phyloP scores from a whole-genome alignment of 2,329 filamentous ascomycete species.

The Ilyonectria robusta region DNA sequence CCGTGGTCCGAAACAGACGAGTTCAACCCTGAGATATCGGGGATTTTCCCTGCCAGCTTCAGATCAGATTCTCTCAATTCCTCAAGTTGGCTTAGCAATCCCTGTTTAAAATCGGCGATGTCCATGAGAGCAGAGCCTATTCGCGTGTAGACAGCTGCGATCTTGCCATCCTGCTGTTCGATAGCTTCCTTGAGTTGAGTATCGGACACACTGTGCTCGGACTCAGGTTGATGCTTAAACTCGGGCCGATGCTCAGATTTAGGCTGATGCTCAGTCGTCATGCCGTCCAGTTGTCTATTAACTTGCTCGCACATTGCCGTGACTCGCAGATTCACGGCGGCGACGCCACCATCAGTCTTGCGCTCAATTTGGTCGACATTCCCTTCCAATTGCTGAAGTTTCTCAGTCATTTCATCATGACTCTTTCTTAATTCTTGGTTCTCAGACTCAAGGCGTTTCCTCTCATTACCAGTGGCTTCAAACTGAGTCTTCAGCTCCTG shows the following conservation, averaged over 20 bases:
- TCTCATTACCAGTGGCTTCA: constrained; percentile 3
- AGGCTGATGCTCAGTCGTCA: not conserved
- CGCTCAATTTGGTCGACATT: constrained; percentile 42
- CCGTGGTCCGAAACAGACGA: not conserved
- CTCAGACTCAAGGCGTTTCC: constrained; percentile 19
- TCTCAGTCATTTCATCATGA: constrained; percentile 34
- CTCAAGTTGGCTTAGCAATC: not conserved
- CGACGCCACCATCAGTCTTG: constrained; percentile 40
- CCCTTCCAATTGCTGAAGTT: constrained; percentile 34
- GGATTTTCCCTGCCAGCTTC: not conserved
- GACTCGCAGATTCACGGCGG: constrained; percentile 4
- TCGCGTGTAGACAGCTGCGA: not conserved
- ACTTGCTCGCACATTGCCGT: constrained; percentile 23
- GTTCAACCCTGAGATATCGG: not conserved
- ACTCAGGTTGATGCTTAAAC: not conserved
- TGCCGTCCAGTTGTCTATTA: constrained; percentile 6
- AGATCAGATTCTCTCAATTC: not conserved
- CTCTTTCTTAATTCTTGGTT: constrained; percentile 27
- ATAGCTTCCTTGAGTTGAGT: not conserved
- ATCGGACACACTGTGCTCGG: not conserved
- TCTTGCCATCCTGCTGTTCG: not conserved
- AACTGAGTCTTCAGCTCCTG: constrained; percentile 13
- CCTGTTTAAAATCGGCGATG: not conserved
- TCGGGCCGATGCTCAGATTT: not conserved
- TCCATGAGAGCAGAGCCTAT: not conserved